A percentile compares a stretch with the other conserved stretches of the same genome.
Conservation (phyloP, 225 moss, liverwort and hornwort genomes). For the Bryoerythrophyllum caledonicum region DNA sequence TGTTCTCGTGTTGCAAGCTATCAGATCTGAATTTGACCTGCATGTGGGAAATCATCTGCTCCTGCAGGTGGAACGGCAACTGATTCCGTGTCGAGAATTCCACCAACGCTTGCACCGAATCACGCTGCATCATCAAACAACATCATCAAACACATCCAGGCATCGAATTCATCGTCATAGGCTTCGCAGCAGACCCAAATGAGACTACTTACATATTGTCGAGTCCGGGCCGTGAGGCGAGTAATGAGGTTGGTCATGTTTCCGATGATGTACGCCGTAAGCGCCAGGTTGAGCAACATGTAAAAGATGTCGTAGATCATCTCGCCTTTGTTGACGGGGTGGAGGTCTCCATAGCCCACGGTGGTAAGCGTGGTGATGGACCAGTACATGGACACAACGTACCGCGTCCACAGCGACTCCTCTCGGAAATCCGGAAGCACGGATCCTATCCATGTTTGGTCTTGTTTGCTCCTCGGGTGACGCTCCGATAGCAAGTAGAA, state of each 20-base stretch:
- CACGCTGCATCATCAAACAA: slow-evolving; percentile 45
- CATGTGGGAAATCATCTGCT: slow-evolving; percentile 91
- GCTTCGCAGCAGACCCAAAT: no score
- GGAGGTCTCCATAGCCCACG: slow-evolving; percentile 90
- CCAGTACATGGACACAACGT: slow-evolving; percentile 89
- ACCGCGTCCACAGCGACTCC: slow-evolving; percentile 49
- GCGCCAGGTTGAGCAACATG: slow-evolving; percentile 83
- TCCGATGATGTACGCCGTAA: slow-evolving; percentile 93
- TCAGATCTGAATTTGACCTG: slow-evolving; percentile 87
- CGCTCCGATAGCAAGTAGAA: slow-evolving; percentile 79
- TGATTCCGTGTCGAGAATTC: slow-evolving; percentile 78
- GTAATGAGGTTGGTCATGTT: slow-evolving; percentile 99
- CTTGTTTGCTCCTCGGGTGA: slow-evolving; percentile 46
- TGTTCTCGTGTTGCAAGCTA: slow-evolving; percentile 77
- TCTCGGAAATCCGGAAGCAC: slow-evolving; percentile 59
- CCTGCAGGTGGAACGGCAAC: slow-evolving; percentile 68
- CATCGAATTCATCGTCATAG: no score
- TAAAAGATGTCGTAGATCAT: slow-evolving; percentile 83
- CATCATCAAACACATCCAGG: neutral
- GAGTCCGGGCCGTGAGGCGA: slow-evolving; percentile 80
- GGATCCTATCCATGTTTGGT: slow-evolving; percentile 72
- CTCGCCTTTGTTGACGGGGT: slow-evolving; percentile 83
- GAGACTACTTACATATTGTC: slow-evolving; percentile 68
- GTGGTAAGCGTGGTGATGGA: slow-evolving; percentile 92
- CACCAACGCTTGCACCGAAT: slow-evolving; percentile 79